These are phyloP conservation scores for Brachypodium distachyon DNA, from an alignment of 202 grass and related monocot genomes.

Conservation along the genomic window DNA sequence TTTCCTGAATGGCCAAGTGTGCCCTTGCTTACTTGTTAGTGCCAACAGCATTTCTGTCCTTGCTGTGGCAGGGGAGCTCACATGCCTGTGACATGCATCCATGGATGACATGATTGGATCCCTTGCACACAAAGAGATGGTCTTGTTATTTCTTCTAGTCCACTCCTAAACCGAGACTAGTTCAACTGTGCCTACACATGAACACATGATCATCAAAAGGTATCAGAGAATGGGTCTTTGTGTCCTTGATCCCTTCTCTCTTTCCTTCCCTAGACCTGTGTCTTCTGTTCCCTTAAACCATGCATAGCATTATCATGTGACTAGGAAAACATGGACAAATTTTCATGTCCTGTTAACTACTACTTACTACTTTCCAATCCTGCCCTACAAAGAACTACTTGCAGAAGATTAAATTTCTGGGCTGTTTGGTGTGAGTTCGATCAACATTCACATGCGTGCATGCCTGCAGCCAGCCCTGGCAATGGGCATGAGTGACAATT, in stretches of 20 bases:
- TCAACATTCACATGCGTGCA: not conserved
- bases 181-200: constrained; percentile 17
- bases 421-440: not conserved
- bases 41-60: constrained; percentile 38
- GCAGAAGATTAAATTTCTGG: not conserved
- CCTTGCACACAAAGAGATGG: not conserved
- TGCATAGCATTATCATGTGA: not conserved
- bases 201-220: not conserved
- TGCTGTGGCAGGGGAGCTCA: constrained; percentile 40
- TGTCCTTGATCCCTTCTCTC: not conserved
- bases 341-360: not conserved
- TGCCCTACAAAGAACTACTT: not conserved
- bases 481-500: not conserved
- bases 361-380: not conserved
- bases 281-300: not conserved
- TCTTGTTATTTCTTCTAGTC: constrained; percentile 23
- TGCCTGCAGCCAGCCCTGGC: not conserved
- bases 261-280: not conserved
- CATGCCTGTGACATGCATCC: constrained; percentile 32
- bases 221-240: not conserved
- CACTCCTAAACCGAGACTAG: constrained; percentile 12
- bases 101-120: constrained; percentile 22
- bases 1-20: constrained; percentile 33
- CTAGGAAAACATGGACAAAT: not conserved
- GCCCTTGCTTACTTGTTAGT: constrained; percentile 3